Evolutionary conservation across 345 rosid species (phyloP).

Genomic region (Cochlearia excelsa): DNA sequence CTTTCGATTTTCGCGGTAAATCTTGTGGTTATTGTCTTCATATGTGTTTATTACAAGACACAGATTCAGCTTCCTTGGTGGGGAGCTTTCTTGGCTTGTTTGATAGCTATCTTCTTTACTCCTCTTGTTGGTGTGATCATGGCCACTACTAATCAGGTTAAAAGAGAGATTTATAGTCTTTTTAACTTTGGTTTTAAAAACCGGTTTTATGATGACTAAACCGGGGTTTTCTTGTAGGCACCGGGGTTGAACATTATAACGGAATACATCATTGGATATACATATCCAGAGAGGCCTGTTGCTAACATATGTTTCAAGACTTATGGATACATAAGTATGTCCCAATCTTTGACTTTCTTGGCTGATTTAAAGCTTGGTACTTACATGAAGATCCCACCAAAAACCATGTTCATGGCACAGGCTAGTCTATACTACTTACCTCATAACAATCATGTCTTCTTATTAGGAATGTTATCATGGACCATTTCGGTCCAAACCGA

Average conservation of each 20-base stretch:
- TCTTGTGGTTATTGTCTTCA: constrained; percentile 47
- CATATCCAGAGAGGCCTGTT: constrained; percentile 78
- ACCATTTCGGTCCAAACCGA: neutral
- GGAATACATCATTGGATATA: constrained; percentile 72
- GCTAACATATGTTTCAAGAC: constrained; percentile 96
- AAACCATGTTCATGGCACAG: constrained; percentile 70
- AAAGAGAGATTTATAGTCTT: neutral
- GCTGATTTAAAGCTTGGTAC: constrained; percentile 77
- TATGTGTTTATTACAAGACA: constrained; percentile 52
- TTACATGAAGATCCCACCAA: constrained; percentile 94
- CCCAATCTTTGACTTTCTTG: constrained; percentile 62
- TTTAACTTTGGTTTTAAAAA: neutral
- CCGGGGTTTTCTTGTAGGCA: constrained; percentile 20
- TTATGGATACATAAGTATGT: constrained; percentile 84
- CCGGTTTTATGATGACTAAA: neutral
- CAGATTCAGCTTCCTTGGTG: constrained; percentile 86
- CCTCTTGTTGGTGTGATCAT: constrained; percentile 73
- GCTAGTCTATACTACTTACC: constrained; percentile 4
- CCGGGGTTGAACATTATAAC: constrained; percentile 83
- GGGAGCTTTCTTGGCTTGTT: constrained; percentile 78
- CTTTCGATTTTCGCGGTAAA: constrained; percentile 45
- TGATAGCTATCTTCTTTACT: constrained; percentile 68
- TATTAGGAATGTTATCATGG: neutral
- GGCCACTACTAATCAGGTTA: constrained; percentile 72
- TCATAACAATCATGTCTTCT: constrained; percentile 4